Evolutionary conservation across 2,329 filamentous ascomycete genomes (phyloP).

Genomic region (Pyrenophora tritici-repentis): DNA sequence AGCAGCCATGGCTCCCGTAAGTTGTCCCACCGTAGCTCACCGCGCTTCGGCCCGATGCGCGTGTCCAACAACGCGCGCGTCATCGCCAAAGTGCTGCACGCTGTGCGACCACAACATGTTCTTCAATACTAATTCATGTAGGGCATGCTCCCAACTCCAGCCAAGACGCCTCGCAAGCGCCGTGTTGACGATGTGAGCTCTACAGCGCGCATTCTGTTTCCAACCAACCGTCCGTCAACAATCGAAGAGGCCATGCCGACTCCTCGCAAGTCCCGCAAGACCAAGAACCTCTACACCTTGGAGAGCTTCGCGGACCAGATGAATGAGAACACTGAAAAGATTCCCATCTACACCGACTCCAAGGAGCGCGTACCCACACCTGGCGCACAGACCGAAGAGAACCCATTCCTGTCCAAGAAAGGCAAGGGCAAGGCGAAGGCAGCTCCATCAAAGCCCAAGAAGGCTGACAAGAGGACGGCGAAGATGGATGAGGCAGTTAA

Average conservation of each 20-base stretch:
- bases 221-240: slow-evolving; percentile 67
- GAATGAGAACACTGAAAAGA: slow-evolving; percentile 61
- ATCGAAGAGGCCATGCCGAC: slow-evolving; percentile 64
- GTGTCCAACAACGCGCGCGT: slow-evolving; percentile 5
- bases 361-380: slow-evolving; percentile 74
- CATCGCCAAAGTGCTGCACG: neutral
- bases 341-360: slow-evolving; percentile 77
- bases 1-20: slow-evolving; percentile 34
- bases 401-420: slow-evolving; percentile 69
- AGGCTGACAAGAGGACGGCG: slow-evolving; percentile 61
- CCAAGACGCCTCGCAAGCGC: slow-evolving; percentile 75
- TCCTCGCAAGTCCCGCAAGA: slow-evolving; percentile 62
- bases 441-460: slow-evolving; percentile 53
- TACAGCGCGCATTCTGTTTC: slow-evolving; percentile 61
- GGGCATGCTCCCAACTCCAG: slow-evolving; percentile 75
- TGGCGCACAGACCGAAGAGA: slow-evolving; percentile 65
- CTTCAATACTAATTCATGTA: slow-evolving; percentile 11
- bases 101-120: neutral
- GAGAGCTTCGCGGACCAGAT: slow-evolving; percentile 55
- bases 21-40: slow-evolving; percentile 15
- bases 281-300: slow-evolving; percentile 55
- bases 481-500: slow-evolving; percentile 66
- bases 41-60: neutral
- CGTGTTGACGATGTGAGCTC: slow-evolving; percentile 48
- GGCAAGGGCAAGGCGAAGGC: slow-evolving; percentile 54